Conservation (phyloP, 2,329 filamentous ascomycete species). For the Arachnopeziza araneosa region DNA sequence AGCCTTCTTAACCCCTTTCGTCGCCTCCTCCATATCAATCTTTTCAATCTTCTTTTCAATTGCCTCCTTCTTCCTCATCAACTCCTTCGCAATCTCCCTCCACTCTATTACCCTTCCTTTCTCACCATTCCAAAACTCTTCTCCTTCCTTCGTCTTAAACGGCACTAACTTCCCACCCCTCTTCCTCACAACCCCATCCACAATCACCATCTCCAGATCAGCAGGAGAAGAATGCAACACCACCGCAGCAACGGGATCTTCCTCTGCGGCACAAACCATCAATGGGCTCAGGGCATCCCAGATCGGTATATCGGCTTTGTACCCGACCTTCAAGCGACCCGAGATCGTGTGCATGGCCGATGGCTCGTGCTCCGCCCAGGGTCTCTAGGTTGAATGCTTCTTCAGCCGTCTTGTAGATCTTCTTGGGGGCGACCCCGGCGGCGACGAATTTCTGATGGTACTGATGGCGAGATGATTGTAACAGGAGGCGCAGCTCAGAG, state of each 20-base stretch:
- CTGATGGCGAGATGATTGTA: conserved; percentile 30
- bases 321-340: conserved; percentile 42
- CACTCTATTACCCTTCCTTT: conserved; percentile 26
- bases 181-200: conserved; percentile 39
- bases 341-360: conserved; percentile 37
- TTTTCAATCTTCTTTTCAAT: conserved; percentile 30
- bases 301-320: conserved; percentile 43
- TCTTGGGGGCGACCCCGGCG: conserved; percentile 21
- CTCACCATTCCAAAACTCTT: conserved; percentile 7
- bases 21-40: conserved; percentile 31
- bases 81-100: conserved; percentile 28
- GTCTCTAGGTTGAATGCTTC: conserved; percentile 46
- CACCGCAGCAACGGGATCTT: conserved; percentile 39
- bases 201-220: conserved; percentile 40
- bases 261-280: conserved; percentile 37
- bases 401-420: conserved; percentile 31
- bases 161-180: conserved; percentile 19
- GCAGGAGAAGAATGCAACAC: conserved; percentile 36
- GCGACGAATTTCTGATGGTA: conserved; percentile 28
- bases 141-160: conserved; percentile 6
- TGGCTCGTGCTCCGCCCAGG: conserved; percentile 39
- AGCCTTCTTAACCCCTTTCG: conserved; percentile 25
- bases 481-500: conserved; percentile 30
- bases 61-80: conserved; percentile 26
- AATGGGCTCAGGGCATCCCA: conserved; percentile 38